A percentile compares a stretch with the other conserved stretches of the same genome.
Evolutionary conservation across 257 asterid species (phyloP).

Genomic region (Nyctanthes arbortristis): DNA sequence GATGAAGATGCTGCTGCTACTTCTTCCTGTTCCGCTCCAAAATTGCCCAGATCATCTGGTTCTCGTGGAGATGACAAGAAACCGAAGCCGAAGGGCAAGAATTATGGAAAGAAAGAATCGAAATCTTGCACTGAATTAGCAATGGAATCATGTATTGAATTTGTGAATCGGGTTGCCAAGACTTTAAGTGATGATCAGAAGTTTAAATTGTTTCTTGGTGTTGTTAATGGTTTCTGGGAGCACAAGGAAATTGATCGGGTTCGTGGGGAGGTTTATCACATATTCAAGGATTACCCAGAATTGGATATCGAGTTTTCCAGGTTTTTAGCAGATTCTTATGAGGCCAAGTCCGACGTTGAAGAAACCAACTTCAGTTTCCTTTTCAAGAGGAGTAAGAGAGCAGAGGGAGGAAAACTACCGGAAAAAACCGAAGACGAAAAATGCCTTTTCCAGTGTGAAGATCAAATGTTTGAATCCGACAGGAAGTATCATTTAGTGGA

Average conservation of each 20-base stretch:
- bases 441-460: not conserved
- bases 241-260: not conserved
- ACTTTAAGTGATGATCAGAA: not conserved
- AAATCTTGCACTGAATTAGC: not conserved
- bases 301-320: not conserved
- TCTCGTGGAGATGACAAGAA: too few species aligned
- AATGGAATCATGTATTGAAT: not conserved
- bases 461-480: not conserved
- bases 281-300: not conserved
- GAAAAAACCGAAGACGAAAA: too few species aligned
- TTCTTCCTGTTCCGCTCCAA: not conserved
- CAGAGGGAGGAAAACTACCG: not conserved
- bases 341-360: too few species aligned
- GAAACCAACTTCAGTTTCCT: too few species aligned
- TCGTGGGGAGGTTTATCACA: not conserved
- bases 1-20: not conserved
- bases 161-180: not conserved
- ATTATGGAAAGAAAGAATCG: not conserved
- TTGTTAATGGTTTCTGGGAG: not conserved
- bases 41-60: not conserved
- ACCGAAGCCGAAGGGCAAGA: too few species aligned
- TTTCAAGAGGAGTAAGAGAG: too few species aligned
- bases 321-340: not conserved
- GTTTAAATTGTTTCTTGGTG: not conserved
- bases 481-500: not conserved